Evolutionary conservation across 139 green algal species (phyloP).

Genomic region (Haematococcus lacustris): DNA sequence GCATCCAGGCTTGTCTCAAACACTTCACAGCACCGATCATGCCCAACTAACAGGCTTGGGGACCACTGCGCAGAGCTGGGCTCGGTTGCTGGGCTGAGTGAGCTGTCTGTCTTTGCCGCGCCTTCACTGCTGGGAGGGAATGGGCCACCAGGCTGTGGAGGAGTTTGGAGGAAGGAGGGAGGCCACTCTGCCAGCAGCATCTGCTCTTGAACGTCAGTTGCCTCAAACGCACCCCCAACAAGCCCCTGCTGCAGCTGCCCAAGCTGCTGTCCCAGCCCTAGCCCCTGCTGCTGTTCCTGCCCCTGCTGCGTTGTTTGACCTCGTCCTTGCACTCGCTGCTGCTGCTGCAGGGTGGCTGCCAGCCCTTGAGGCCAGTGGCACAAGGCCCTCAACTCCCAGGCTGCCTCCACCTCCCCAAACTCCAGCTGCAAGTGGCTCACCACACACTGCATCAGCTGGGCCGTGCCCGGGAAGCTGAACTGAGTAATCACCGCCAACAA

Average conservation of each 20-base stretch:
- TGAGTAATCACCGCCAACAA: constrained; percentile 51
- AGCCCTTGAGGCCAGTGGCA: constrained; percentile 10
- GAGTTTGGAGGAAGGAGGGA: not conserved
- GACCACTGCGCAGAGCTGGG: too few relatives aligned
- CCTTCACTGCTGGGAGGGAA: too few relatives aligned
- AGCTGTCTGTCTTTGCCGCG: too few relatives aligned
- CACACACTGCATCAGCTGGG: constrained; percentile 32
- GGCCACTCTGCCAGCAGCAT: too few relatives aligned
- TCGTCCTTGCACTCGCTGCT: not conserved
- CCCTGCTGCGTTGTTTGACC: not conserved
- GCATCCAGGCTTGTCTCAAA: constrained; percentile 21
- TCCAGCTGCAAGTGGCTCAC: constrained; percentile 39
- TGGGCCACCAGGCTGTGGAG: not conserved
- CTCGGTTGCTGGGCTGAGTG: too few relatives aligned
- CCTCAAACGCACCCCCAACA: not conserved
- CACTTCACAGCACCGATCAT: constrained; percentile 3
- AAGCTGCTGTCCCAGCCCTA: not conserved
- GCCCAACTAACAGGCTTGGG: too few relatives aligned
- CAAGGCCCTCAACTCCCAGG: constrained; percentile 52
- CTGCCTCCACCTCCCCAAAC: constrained; percentile 37
- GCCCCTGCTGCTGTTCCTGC: too few relatives aligned
- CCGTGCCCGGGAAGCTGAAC: constrained; percentile 47
- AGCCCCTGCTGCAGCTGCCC: not conserved
- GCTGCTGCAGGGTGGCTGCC: not conserved
- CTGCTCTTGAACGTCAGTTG: not conserved